Evolutionary conservation across 164 flowering plant species (phyloP).

Genomic region (Piper betle): DNA sequence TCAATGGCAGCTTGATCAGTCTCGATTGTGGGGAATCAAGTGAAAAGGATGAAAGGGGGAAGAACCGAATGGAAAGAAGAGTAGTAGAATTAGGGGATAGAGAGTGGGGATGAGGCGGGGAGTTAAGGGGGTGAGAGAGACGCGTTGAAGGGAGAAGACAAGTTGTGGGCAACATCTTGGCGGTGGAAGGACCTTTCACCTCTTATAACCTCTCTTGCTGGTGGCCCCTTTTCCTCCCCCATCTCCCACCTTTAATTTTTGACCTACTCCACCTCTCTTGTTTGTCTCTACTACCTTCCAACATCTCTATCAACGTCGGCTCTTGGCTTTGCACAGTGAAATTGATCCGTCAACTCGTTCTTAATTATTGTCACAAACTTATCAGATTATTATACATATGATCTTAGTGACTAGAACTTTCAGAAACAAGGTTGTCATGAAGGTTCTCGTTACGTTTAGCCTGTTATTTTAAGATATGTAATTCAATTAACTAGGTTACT

Average conservation of each 20-base stretch:
- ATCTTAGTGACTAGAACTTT: neutral
- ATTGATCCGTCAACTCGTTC: neutral
- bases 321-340: neutral
- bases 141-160: neutral
- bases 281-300: neutral
- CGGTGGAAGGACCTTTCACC: neutral
- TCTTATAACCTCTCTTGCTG: neutral
- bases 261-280: neutral
- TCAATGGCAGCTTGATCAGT: neutral
- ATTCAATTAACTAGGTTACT: too few species aligned
- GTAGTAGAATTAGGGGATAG: conserved; percentile 2
- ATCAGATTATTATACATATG: too few species aligned
- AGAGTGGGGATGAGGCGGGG: neutral
- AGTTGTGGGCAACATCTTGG: neutral
- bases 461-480: too few species aligned
- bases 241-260: neutral
- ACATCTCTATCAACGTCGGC: neutral
- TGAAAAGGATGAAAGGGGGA: neutral
- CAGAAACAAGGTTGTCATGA: neutral
- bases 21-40: neutral
- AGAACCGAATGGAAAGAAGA: too few species aligned
- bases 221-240: neutral
- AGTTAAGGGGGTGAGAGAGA: neutral
- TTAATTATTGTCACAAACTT: too few species aligned
- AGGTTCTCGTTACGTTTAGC: neutral